Percentiles rank a stretch among this genome's conserved stretches.
Evolutionary conservation across 1,284 basidiomycete species (phyloP).

Genomic region (Porphyrellus sp.): DNA sequence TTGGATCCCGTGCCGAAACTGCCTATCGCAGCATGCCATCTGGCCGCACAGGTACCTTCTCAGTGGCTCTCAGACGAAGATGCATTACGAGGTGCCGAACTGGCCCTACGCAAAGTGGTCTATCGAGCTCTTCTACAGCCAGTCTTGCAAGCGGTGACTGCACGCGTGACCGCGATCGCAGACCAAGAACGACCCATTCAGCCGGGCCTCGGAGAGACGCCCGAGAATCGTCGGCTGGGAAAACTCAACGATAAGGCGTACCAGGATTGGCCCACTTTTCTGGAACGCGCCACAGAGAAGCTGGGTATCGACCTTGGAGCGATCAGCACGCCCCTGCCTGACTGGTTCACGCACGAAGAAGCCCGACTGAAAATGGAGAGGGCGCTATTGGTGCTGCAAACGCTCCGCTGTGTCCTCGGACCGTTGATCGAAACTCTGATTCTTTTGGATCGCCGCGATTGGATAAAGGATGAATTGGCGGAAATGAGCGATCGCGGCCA

Average conservation of each 20-base stretch:
- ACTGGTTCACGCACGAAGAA: constrained; percentile 27
- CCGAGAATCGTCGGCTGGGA: constrained; percentile 44
- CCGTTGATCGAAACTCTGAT: constrained; percentile 50
- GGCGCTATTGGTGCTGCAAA: constrained; percentile 44
- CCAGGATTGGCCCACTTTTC: constrained; percentile 45
- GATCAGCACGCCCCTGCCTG: constrained; percentile 27
- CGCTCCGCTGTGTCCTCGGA: constrained; percentile 50
- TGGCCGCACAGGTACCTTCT: constrained; percentile 50
- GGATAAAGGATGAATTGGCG: constrained; percentile 41
- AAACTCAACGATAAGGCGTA: constrained; percentile 46
- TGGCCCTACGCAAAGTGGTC: constrained; percentile 60
- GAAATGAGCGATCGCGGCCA: constrained; percentile 28
- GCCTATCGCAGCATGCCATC: constrained; percentile 47
- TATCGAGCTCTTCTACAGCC: constrained; percentile 57
- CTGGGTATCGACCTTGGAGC: constrained; percentile 35
- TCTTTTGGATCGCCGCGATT: constrained; percentile 46
- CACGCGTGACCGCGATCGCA: neutral
- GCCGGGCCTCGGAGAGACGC: constrained; percentile 35
- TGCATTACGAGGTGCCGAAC: constrained; percentile 29
- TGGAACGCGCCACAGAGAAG: constrained; percentile 37
- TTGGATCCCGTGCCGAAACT: constrained; percentile 22
- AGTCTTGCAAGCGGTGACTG: constrained; percentile 14
- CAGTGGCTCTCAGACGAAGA: constrained; percentile 38
- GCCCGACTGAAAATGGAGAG: constrained; percentile 32
- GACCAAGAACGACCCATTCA: constrained; percentile 15